Evolutionary conservation across 1,284 basidiomycete species (phyloP), one percentile per base, ranked within the genome.

Genomic region (Rugosomyces carneus): DNA sequence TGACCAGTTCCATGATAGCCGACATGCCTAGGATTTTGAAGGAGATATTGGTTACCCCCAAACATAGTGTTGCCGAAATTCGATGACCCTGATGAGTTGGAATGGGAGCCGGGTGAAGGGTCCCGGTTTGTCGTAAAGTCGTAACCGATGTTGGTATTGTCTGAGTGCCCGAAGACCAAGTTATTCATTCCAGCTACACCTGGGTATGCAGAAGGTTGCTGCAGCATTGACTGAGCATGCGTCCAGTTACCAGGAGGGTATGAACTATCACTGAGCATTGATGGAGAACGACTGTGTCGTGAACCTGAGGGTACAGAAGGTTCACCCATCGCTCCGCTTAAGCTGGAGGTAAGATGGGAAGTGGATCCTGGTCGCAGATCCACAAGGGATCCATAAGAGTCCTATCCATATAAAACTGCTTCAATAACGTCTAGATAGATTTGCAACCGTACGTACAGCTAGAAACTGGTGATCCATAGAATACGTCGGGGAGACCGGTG

Each of bases 311-410:
- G 16, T 5, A 48, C 37, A 36, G 18, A 44, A n/a, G 48, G 24
- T 23, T 79, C 76, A 43, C 77, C 79, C 61, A 84, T 75, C 19
- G 81, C 80, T 47, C 79, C 79, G 15, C 73, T 76, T 46, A 86
- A 64, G 56, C 76, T 81, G 15, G 83, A 83, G 26, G 72, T 67
- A 20, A 69, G 61, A 49, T 54, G 61, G 16, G 75, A 68, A 37
- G 53, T 60, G n/a, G 70, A 63, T 45, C 61, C 60, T 26, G 62
- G 55, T 50, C 62, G 51, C 37, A 59, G 45, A 13, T 61, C 59
- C 27, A 38, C 41, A 52, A 48, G 27, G 53, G 52, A 34, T 32
- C 46, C 42, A 49, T 57, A 61, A 2, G 49, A 42, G 15, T 57
- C 54, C 58, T 61, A 42, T 29, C 21, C 40, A 40, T 11, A 44